These are phyloP conservation scores for Podila epicladia DNA, from an alignment of 192 early-diverging fungal genomes.

Conservation along the genomic window DNA sequence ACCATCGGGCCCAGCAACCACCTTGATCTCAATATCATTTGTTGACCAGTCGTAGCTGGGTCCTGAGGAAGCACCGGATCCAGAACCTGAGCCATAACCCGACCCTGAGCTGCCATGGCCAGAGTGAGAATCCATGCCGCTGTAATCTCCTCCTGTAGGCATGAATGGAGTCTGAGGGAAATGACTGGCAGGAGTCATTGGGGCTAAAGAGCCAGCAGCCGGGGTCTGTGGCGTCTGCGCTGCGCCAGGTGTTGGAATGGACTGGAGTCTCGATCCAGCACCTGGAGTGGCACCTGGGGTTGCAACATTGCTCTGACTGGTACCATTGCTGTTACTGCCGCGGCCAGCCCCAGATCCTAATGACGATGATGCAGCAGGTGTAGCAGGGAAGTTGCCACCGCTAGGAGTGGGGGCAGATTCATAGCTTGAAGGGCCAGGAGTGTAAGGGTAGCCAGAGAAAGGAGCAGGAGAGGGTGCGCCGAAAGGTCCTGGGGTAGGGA, in stretches of 20 bases:
- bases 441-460: conserved; percentile 60
- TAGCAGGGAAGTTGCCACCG: conserved; percentile 56
- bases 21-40: conserved; percentile 63
- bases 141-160: conserved; percentile 60
- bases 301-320: conserved; percentile 26
- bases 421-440: conserved; percentile 56
- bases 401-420: conserved; percentile 63
- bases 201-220: conserved; percentile 51
- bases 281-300: conserved; percentile 49
- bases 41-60: conserved; percentile 60
- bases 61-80: conserved; percentile 5
- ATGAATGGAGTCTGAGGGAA: conserved; percentile 59
- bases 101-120: conserved; percentile 56
- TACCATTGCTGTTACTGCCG: conserved; percentile 16
- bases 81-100: conserved; percentile 45
- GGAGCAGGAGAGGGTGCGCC: conserved; percentile 59
- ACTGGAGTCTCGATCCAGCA: conserved; percentile 38
- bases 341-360: conserved; percentile 35
- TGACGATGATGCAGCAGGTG: conserved; percentile 64
- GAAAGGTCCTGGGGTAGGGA: conserved; percentile 43
- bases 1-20: conserved; percentile 29
- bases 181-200: conserved; percentile 56
- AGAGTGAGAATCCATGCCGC: conserved; percentile 55
- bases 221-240: conserved; percentile 56
- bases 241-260: conserved; percentile 60